phyloP scores from a whole-genome alignment of 2,329 filamentous ascomycete species.

The Cladophialophora immunda region DNA sequence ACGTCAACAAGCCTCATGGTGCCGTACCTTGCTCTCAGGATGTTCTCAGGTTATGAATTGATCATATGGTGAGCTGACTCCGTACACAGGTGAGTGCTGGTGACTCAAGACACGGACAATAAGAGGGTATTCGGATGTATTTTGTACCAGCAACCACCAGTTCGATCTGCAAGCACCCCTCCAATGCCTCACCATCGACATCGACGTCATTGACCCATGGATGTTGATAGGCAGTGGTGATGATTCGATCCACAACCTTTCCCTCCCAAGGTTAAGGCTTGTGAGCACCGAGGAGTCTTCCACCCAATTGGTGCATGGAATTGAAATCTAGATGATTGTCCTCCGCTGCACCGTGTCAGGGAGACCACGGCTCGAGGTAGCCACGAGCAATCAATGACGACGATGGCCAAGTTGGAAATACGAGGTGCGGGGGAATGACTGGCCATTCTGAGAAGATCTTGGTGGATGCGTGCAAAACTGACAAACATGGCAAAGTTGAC shows the following conservation, averaged over 20 bases:
- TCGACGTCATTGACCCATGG: slow-evolving; percentile 19
- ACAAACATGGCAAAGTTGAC: background rate
- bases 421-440: background rate
- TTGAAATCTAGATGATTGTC: background rate
- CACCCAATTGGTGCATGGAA: background rate
- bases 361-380: background rate
- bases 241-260: background rate
- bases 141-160: background rate
- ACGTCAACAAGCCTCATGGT: slow-evolving; percentile 15
- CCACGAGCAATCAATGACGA: background rate
- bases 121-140: background rate
- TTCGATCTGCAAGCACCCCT: background rate
- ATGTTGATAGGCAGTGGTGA: background rate
- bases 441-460: too few relatives aligned
- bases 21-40: background rate
- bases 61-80: background rate
- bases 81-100: background rate
- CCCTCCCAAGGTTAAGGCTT: background rate
- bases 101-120: background rate
- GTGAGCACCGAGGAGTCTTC: background rate
- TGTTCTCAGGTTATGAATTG: background rate
- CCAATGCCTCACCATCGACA: background rate
- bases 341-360: background rate
- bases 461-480: background rate
- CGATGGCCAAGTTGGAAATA: background rate